These are phyloP conservation scores for Hymenoscyphus albidus DNA, from an alignment of 2,329 filamentous ascomycete genomes.

Conservation along the genomic window DNA sequence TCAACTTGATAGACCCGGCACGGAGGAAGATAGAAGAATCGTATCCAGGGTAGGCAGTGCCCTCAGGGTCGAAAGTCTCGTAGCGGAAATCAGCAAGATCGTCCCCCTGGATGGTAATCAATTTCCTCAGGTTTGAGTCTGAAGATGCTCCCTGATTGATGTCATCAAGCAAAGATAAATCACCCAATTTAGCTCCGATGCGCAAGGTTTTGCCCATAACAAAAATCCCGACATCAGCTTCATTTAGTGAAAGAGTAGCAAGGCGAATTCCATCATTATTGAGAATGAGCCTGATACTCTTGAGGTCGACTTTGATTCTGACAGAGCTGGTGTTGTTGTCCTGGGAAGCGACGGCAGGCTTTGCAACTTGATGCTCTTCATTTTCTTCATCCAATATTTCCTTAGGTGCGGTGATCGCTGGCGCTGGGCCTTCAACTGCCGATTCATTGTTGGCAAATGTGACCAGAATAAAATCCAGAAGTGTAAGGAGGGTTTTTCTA, in stretches of 20 bases:
- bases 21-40: constrained; percentile 87
- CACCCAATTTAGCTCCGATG: constrained; percentile 80
- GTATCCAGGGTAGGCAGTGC: constrained; percentile 81
- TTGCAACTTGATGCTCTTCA: constrained; percentile 33
- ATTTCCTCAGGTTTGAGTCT: constrained; percentile 74
- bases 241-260: constrained; percentile 87
- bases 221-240: constrained; percentile 87
- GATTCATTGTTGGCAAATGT: constrained; percentile 71
- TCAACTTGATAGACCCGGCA: constrained; percentile 92
- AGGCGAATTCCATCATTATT: constrained; percentile 97
- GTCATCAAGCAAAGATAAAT: constrained; percentile 86
- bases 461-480: constrained; percentile 88
- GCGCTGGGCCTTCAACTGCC: constrained; percentile 40
- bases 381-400: constrained; percentile 38
- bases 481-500: constrained; percentile 81
- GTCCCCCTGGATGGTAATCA: constrained; percentile 92
- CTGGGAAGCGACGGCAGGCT: constrained; percentile 28
- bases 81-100: constrained; percentile 97
- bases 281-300: constrained; percentile 87
- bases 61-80: constrained; percentile 79
- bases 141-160: constrained; percentile 85
- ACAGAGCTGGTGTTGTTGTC: constrained; percentile 49
- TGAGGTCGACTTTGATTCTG: constrained; percentile 87
- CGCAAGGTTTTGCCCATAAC: constrained; percentile 82
- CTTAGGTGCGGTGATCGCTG: constrained; percentile 38